Percentiles rank a stretch among this genome's conserved stretches.
phyloP scores from a whole-genome alignment of 305 asterid genomes.

The Ilex paraguariensis region DNA sequence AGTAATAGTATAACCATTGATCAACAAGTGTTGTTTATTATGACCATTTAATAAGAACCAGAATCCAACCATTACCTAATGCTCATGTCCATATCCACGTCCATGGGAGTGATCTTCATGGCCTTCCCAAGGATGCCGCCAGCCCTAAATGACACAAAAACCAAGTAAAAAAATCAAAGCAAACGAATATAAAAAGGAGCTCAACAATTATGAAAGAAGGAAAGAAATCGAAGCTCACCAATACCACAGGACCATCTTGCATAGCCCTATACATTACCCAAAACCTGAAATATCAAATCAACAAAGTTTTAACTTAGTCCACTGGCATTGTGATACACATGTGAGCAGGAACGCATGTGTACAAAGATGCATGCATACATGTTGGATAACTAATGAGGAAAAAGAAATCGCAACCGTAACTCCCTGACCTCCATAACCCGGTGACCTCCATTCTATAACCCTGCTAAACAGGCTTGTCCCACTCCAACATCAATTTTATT shows the following conservation, averaged over 20 bases:
- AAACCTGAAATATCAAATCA: constrained; percentile 48
- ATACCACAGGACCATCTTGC: constrained; percentile 92
- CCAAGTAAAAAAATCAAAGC: constrained; percentile 11
- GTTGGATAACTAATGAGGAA: too few species aligned
- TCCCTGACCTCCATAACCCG: too few species aligned
- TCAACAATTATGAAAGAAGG: neutral
- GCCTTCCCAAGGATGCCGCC: constrained; percentile 99
- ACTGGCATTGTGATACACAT: neutral
- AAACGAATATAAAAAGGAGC: constrained; percentile 6
- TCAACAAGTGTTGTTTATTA: too few species aligned
- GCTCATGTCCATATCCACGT: constrained; percentile 44
- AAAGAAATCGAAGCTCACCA: constrained; percentile 52
- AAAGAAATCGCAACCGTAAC: too few species aligned
- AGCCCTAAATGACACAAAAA: constrained; percentile 54
- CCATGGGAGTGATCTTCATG: constrained; percentile 62
- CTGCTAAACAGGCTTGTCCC: too few species aligned
- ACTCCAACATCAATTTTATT: too few species aligned
- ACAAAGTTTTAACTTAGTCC: too few species aligned
- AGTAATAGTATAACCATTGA: too few species aligned
- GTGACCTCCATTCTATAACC: too few species aligned
- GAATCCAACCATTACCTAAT: too few species aligned
- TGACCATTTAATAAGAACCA: too few species aligned
- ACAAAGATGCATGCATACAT: neutral
- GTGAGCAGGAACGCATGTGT: neutral
- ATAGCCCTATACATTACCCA: constrained; percentile 94